phyloP scores from a whole-genome alignment of 2,329 filamentous ascomycete species.

The Colletotrichum kahawae region DNA sequence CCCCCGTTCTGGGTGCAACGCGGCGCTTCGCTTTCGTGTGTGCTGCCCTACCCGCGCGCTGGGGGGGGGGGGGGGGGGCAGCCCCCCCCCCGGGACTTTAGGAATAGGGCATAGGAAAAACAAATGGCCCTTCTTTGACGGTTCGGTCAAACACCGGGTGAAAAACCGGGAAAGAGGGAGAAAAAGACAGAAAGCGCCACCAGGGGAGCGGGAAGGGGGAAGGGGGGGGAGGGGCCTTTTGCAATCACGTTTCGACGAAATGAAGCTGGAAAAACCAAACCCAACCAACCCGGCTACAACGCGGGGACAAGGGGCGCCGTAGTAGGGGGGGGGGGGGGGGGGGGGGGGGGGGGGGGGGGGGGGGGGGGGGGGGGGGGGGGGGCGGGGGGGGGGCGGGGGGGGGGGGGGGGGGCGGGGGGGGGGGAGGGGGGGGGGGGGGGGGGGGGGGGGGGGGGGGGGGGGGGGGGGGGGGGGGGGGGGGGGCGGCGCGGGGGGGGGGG shows the following conservation, averaged over 20 bases:
- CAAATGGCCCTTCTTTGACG: not conserved
- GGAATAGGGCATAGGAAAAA: not conserved
- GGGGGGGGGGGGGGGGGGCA: not conserved
- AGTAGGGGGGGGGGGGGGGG: no score
- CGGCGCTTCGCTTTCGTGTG: not conserved
- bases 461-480: no score
- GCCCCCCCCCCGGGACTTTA: not conserved
- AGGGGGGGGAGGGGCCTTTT: not conserved
- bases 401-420: no score
- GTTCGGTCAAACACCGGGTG: not conserved
- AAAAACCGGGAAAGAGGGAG: not conserved
- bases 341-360: no score
- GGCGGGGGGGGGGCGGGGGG: no score
- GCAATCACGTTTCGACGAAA: no score
- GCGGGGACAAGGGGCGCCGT: no score
- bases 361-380: no score
- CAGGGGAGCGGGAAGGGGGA: not conserved
- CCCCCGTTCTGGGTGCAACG: not conserved
- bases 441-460: no score
- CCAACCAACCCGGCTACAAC: no score
- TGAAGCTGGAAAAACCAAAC: no score
- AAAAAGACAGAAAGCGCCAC: not conserved
- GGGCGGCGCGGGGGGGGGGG: not conserved
- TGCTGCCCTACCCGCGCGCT: not conserved
- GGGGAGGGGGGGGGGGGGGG: no score